Evolutionary conservation across 805 yeast genomes (phyloP), one percentile per base, ranked within the genome.

Genomic region (Ogataea dorogensis): DNA sequence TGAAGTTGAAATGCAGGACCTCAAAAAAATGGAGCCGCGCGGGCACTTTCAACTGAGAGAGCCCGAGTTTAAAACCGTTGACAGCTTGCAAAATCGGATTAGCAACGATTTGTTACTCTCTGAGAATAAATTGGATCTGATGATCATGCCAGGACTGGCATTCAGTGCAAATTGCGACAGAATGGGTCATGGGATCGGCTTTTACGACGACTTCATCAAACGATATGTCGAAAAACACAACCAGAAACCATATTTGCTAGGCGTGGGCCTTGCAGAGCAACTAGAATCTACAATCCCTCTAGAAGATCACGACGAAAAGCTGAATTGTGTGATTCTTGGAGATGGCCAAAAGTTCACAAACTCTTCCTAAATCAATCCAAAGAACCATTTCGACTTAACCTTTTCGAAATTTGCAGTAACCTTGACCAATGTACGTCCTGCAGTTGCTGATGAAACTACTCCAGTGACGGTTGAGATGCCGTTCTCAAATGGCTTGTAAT

Each of bases 181-280:
- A 36, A 56, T 91, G 35, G 98, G 98, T 1, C 95, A 87, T 56
- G 98, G 98, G 1, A 91, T 81, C 5, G 98, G 97, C 0, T 88
- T 76, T 58, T 91, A 93, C 57, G 98, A 91, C 56, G 86, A 81
- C 49, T 84, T 68, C 50, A 70, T 84, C 26, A 63, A 68, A 29
- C 61, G 82, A 33, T 77, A 77, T 47, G 16, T 43, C 6, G 57
- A 68, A 52, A 24, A 17, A 5, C 53, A 60, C 63, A 20, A 46
- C 24, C 28, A 47, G 38, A 40, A 35, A 12, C 82, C 83, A 0
- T 56, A 53, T 22, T 49, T 78, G 21, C 52, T 86, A 1, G 95
- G 89, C 0, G 56, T 83, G 3, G 87, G 87, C 0, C 61, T 85
- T n/a, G 43, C 58, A 10, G 79, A 78, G 49, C 95, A 86, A 53